A percentile compares a stretch with the other conserved stretches of the same genome.
phyloP scores from a whole-genome alignment of 305 asterid genomes.

The Solanum hybrid region DNA sequence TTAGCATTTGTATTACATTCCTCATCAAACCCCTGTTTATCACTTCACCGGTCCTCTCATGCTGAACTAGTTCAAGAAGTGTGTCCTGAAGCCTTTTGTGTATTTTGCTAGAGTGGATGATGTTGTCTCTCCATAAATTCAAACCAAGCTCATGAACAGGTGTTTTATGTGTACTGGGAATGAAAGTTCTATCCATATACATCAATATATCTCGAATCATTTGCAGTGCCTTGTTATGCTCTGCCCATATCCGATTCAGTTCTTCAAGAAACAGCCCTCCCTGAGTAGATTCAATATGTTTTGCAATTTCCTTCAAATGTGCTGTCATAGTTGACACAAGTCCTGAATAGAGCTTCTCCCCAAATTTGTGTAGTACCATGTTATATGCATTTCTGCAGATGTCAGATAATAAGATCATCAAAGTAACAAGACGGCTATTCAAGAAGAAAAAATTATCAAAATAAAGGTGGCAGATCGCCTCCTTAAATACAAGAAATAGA shows the following conservation, averaged over 20 bases:
- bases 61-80: conserved; percentile 34
- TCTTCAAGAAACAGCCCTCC: conserved; percentile 37
- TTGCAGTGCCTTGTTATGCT: conserved; percentile 42
- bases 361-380: conserved; percentile 43
- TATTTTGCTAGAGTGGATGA: conserved; percentile 29
- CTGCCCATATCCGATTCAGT: conserved; percentile 38
- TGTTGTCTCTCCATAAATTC: conserved; percentile 42
- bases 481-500: not conserved
- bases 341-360: conserved; percentile 40
- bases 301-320: conserved; percentile 37
- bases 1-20: conserved; percentile 37
- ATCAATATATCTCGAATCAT: conserved; percentile 43
- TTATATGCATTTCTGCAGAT: conserved; percentile 38
- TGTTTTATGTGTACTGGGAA: conserved; percentile 36
- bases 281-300: conserved; percentile 28
- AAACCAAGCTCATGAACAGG: conserved; percentile 45
- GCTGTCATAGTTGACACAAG: conserved; percentile 35
- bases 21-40: conserved; percentile 45
- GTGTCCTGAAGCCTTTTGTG: conserved; percentile 37
- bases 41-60: conserved; percentile 42
- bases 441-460: not conserved
- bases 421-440: not conserved
- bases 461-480: not conserved
- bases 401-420: not conserved
- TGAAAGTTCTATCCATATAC: conserved; percentile 47